Percentiles rank a stretch among this genome's conserved stretches.
Conservation (phyloP, 2,329 filamentous ascomycete species). For the Monilinia fructigena region DNA sequence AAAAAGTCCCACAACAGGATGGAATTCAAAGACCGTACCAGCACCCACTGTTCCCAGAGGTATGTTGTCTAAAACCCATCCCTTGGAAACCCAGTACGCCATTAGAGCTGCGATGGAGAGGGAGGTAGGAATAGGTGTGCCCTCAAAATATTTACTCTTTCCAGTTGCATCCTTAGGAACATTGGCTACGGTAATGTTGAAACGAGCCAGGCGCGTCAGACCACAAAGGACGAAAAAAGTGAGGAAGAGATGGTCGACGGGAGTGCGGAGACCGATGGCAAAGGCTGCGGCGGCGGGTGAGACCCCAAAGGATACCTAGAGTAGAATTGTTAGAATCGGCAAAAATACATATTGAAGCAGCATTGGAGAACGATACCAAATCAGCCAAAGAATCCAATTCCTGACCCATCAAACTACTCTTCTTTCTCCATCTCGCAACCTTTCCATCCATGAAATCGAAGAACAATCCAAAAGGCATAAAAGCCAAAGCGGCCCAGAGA, state of each 20-base stretch:
- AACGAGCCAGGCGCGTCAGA: slow-evolving; percentile 87
- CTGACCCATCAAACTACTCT: slow-evolving; percentile 96
- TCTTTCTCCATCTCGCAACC: slow-evolving; percentile 93
- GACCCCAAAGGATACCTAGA: slow-evolving; percentile 92
- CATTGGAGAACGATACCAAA: slow-evolving; percentile 57
- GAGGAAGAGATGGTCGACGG: slow-evolving; percentile 74
- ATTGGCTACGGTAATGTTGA: slow-evolving; percentile 90
- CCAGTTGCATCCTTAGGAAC: slow-evolving; percentile 89
- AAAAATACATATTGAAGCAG: background rate
- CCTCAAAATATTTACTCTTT: slow-evolving; percentile 95
- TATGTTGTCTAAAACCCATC: slow-evolving; percentile 76
- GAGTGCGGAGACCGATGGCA: slow-evolving; percentile 81
- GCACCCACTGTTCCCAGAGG: slow-evolving; percentile 69
- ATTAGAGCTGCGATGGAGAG: slow-evolving; percentile 78
- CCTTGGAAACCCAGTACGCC: slow-evolving; percentile 82
- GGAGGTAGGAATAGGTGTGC: slow-evolving; percentile 91
- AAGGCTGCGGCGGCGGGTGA: slow-evolving; percentile 86
- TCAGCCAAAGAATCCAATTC: slow-evolving; percentile 95
- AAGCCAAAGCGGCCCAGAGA: slow-evolving; percentile 77
- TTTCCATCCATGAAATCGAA: slow-evolving; percentile 98
- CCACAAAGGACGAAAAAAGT: slow-evolving; percentile 93
- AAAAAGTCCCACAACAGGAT: slow-evolving; percentile 79
- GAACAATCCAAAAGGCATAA: slow-evolving; percentile 91
- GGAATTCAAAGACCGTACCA: slow-evolving; percentile 74
- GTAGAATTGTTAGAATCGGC: background rate